Conservation (phyloP, 1,139 yeast genomes). For the Pichia sp. region DNA sequence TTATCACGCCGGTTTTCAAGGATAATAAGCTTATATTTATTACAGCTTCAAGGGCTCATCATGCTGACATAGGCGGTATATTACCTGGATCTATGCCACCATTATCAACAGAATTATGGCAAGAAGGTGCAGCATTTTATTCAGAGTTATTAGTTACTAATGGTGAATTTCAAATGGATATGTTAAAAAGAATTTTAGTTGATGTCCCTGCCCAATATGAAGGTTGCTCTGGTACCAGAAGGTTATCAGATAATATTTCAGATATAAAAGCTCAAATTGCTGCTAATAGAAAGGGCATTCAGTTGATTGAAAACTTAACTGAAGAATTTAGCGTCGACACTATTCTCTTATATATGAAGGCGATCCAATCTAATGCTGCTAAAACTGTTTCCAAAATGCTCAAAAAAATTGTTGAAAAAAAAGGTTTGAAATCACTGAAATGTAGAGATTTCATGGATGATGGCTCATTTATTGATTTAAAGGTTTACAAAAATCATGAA, state of each 20-base stretch:
- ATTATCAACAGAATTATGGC: conserved; percentile 47
- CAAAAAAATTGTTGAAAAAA: conserved; percentile 22
- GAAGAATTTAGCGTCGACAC: conserved; percentile 42
- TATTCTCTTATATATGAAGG: conserved; percentile 51
- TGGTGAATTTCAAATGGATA: conserved; percentile 47
- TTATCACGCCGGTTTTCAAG: conserved; percentile 56
- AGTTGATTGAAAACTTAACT: conserved; percentile 38
- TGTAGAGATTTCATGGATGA: conserved; percentile 55
- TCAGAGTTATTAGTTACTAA: conserved; percentile 46
- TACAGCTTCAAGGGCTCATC: conserved; percentile 62
- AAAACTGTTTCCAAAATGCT: conserved; percentile 37
- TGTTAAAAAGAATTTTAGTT: conserved; percentile 34
- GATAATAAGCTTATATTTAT: conserved; percentile 40
- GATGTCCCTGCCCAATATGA: conserved; percentile 43
- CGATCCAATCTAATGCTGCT: conserved; percentile 54
- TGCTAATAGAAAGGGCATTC: conserved; percentile 55
- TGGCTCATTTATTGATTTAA: conserved; percentile 43
- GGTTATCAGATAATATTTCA: conserved; percentile 47
- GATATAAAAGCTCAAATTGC: conserved; percentile 63
- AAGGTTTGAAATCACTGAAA: conserved; percentile 29
- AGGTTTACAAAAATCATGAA: conserved; percentile 32
- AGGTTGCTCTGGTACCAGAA: conserved; percentile 55
- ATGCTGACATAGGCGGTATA: conserved; percentile 60
- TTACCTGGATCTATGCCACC: conserved; percentile 63
- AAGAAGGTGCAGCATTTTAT: conserved; percentile 56